phyloP scores from a whole-genome alignment of 2,329 filamentous ascomycete genomes.

The Cryphonectria naterciae region DNA sequence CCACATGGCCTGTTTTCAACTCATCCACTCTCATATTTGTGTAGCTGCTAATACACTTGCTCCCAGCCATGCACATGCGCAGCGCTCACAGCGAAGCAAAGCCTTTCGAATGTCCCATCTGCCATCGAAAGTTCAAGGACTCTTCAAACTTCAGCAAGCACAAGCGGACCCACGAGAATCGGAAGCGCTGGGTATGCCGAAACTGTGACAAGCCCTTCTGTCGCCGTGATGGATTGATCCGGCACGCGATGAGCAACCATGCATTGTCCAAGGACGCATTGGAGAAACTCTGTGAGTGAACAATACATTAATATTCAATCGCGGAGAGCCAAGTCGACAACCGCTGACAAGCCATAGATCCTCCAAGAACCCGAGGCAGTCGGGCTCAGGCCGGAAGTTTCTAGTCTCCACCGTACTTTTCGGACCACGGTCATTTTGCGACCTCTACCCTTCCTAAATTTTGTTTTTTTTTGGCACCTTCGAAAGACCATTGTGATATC shows the following conservation, averaged over 20 bases:
- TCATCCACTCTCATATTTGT: not conserved
- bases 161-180: constrained; percentile 59
- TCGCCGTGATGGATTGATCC: constrained; percentile 62
- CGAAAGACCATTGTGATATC: not conserved
- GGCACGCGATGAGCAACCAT: constrained; percentile 48
- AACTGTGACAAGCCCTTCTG: constrained; percentile 62
- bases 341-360: constrained; percentile 4
- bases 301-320: not conserved
- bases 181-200: constrained; percentile 18
- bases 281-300: constrained; percentile 7
- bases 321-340: not conserved
- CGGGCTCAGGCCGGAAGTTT: not conserved
- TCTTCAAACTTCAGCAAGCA: constrained; percentile 71
- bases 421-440: not conserved
- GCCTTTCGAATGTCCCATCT: constrained; percentile 40
- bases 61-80: constrained; percentile 15
- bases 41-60: not conserved
- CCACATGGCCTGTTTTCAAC: not conserved
- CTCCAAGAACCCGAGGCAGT: not conserved
- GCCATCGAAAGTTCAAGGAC: constrained; percentile 64
- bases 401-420: not conserved
- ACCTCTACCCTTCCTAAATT: not conserved
- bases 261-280: constrained; percentile 11
- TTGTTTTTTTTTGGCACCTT: not conserved
- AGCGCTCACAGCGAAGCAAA: constrained; percentile 62